Conservation (phyloP, 1,284 basidiomycete genomes). For the Ustilago xerochloae region DNA sequence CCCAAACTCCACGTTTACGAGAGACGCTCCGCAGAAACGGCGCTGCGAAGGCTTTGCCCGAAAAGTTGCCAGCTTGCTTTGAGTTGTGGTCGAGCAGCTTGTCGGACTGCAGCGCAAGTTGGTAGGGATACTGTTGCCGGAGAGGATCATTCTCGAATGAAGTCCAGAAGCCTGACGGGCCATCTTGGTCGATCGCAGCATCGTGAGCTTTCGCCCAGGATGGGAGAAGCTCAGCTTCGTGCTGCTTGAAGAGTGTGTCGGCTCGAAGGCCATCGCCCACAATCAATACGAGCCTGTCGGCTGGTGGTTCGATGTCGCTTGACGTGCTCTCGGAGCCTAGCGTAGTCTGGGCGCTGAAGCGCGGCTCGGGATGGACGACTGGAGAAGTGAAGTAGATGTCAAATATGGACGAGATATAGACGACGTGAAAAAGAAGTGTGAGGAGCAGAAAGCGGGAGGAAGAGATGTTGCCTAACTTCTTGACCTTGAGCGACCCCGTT, state of each 20-base stretch:
- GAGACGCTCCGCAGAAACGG: conserved; percentile 80
- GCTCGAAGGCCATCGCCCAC: conserved; percentile 81
- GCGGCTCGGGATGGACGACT: conserved; percentile 64
- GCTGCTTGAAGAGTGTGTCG: conserved; percentile 77
- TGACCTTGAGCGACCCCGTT: not conserved
- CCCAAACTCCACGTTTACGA: conserved; percentile 77
- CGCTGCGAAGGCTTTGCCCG: conserved; percentile 71
- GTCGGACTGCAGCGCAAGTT: conserved; percentile 14
- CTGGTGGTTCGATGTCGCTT: conserved; percentile 68
- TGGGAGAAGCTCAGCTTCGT: conserved; percentile 27
- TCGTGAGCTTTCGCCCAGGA: conserved; percentile 40
- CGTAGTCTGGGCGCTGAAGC: conserved; percentile 41
- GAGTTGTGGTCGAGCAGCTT: too few relatives aligned
- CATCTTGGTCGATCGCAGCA: not conserved
- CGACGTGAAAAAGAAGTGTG: conserved; percentile 55
- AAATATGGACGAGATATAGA: conserved; percentile 72
- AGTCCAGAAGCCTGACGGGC: conserved; percentile 20
- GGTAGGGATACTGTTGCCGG: conserved; percentile 26
- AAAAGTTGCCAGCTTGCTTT: not conserved
- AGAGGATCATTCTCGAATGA: conserved; percentile 31
- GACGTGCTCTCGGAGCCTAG: not conserved
- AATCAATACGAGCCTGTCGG: conserved; percentile 82
- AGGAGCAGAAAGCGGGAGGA: conserved; percentile 73
- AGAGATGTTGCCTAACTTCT: conserved; percentile 67
- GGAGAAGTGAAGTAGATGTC: conserved; percentile 84